Percentiles rank a stretch among this genome's conserved stretches.
Conservation (phyloP, 139 green algal species). For the Asterochloris sp. region DNA sequence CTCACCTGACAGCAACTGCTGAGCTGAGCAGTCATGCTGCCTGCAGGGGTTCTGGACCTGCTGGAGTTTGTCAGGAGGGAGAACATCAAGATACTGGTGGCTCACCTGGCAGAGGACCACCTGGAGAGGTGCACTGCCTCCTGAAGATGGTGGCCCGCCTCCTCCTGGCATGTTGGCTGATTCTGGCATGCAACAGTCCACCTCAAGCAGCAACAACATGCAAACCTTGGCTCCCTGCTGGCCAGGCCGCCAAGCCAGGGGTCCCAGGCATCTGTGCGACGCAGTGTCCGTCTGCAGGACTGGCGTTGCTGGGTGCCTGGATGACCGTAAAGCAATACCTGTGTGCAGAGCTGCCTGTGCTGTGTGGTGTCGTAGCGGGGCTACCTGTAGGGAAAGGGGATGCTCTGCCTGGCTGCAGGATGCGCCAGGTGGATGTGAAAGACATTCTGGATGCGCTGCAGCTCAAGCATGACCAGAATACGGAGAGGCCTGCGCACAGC, state of each 20-base stretch:
- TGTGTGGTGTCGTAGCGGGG: background rate
- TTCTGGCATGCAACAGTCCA: background rate
- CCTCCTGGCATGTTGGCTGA: background rate
- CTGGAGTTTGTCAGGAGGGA: conserved; percentile 78
- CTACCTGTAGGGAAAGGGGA: background rate
- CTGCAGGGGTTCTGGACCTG: conserved; percentile 66
- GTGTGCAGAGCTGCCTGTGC: background rate
- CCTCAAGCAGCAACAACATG: background rate
- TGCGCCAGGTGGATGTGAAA: conserved; percentile 69
- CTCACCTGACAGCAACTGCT: background rate
- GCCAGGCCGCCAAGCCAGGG: background rate
- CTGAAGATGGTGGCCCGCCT: background rate
- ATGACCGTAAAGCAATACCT: background rate
- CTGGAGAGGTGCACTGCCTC: background rate
- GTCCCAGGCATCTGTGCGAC: background rate
- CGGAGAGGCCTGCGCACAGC: background rate
- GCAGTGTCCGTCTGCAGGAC: background rate
- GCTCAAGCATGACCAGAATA: conserved; percentile 65
- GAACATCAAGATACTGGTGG: conserved; percentile 75
- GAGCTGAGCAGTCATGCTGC: conserved; percentile 16
- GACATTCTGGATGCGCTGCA: conserved; percentile 80
- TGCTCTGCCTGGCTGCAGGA: background rate
- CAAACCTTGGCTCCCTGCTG: background rate
- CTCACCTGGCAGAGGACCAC: conserved; percentile 51
- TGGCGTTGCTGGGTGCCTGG: no score